Evolutionary conservation across 768 basidiomycete species (phyloP), one percentile per base, ranked within the genome.

Genomic region (Collybia nuda): DNA sequence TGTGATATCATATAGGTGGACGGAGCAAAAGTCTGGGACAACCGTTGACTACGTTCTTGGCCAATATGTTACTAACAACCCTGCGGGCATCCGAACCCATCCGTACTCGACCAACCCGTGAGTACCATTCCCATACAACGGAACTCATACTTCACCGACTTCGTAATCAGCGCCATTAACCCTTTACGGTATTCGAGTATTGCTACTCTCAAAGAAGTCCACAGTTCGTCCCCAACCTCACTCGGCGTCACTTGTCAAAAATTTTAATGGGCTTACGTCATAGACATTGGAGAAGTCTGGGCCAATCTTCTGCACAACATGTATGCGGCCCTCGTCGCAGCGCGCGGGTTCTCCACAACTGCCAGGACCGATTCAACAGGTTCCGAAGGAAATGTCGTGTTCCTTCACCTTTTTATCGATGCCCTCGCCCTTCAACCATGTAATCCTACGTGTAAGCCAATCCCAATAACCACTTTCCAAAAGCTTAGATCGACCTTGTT

Each of bases 1-100:
- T 28, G 7, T 22, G 23, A 9, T 39, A 7, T 26, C 24, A 5
- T 47, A 26, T 41, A 67, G 62, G 44, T 66, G 64, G 63, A 59
- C 57, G 9, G 62, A 70, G 44, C 62, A 71, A 50, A 72, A 66
- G 22, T 57, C 63, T 45, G 54, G 57, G 5, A 56, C 57, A 5
- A 60, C 68, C 0, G 48, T 47, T 1, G 66, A 67, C 44, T 67
- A 57, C 26, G 57, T 60, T 17, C 17, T 65, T 60, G 80, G 78
- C 19, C 65, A 73, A 38, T 80, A 73, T 63, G 77, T 79, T 35
- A 71, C 66, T 54, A 71, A 77, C 62, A 64, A 70, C 52, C 53
- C 70, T 19, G 65, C 64, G 6, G 80, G 81, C 40, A 78, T 80
- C 60, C 68, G 79, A n/a, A 64, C 72, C 47, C 72, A 73, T 62